These are phyloP conservation scores for Populus tomentosa DNA, from an alignment of 441 rosid genomes.

Conservation along the genomic window DNA sequence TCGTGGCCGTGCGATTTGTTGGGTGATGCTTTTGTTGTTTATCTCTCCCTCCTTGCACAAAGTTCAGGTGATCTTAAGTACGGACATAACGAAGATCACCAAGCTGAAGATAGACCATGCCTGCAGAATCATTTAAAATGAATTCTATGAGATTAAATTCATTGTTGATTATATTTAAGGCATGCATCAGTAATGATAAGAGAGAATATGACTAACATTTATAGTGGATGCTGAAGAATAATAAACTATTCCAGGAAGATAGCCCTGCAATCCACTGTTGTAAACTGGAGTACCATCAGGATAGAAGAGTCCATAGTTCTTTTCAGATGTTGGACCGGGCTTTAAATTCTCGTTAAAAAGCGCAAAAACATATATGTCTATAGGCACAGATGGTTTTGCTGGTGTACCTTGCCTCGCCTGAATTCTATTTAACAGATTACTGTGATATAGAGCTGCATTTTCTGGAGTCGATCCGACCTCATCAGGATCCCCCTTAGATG, in stretches of 20 bases:
- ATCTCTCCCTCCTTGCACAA: conserved; percentile 1
- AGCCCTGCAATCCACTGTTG: conserved; percentile 58
- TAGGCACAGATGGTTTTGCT: conserved; percentile 56
- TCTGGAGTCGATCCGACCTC: conserved; percentile 66
- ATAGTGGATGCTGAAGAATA: conserved; percentile 27
- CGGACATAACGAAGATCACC: conserved; percentile 23
- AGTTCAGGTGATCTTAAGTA: conserved; percentile 15
- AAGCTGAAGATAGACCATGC: conserved; percentile 27
- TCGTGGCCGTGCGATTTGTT: background rate
- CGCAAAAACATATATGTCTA: conserved; percentile 66
- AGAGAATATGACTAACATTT: conserved; percentile 13
- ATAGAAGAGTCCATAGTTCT: conserved; percentile 74
- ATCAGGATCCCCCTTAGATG: conserved; percentile 62
- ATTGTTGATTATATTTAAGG: background rate
- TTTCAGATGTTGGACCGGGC: conserved; percentile 77
- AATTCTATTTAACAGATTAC: conserved; percentile 49
- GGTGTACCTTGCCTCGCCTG: conserved; percentile 59
- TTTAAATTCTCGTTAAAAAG: conserved; percentile 77
- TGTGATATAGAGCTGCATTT: conserved; percentile 63
- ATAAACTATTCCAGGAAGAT: conserved; percentile 54
- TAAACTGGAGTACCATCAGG: conserved; percentile 81
- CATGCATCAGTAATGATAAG: background rate
- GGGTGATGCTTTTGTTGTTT: background rate
- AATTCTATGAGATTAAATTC: background rate
- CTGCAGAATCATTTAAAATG: conserved; percentile 40